Base-by-base conservation (phyloP, 495 filamentous ascomycete species). In the Pyronema omphalodes region DNA sequence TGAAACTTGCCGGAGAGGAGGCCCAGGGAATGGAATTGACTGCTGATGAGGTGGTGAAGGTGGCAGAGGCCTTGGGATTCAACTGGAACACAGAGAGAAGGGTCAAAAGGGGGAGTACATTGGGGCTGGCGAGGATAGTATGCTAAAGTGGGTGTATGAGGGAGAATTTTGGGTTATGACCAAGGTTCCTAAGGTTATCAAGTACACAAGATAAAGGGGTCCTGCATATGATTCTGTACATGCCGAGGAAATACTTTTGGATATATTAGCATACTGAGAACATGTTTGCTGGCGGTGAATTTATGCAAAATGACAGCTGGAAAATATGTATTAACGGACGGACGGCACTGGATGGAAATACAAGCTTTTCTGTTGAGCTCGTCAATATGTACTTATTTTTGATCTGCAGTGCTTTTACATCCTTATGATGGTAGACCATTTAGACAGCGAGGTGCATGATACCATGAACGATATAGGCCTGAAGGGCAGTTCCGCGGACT, bases 121-220 rank as follows among this genome's bases (percentile, higher is more conserved):
- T 8, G 64, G 65, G 5, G 60, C 64, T 55, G 52, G 52, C 9
- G 58, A 53, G 34, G 52, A 50, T 57, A 67, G 62, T 14, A 58
- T 70, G 67, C 57, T 63, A 7, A 64, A 35, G 14, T 62, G 68
- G 47, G 58, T 49, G 0, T 69, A 69, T 51, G 55, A 64, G 35
- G 58, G 61, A 9, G 63, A 66, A 46, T 67, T 67, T 53, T 69
- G 67, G 67, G 60, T 69, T 9, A 67, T 67, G 3, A 52, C 55
- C 49, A 67, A 61, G 23, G 44, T 55, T n/a, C 37, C 37, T 7
- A 34, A 14, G 43, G 39, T 3, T 29, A 29, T 5, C 23, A 29
- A 29, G 23, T 29, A 29, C 23, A 29, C 23, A 1, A 29, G 23
- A 29, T 29, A 5, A 29, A 29, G 5, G n/a, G 23, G 23, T 29